A percentile compares a stretch with the other conserved stretches of the same genome.
These are phyloP conservation scores for Talaromyces wortmannii DNA, from an alignment of 495 filamentous ascomycete genomes.

Conservation along the genomic window DNA sequence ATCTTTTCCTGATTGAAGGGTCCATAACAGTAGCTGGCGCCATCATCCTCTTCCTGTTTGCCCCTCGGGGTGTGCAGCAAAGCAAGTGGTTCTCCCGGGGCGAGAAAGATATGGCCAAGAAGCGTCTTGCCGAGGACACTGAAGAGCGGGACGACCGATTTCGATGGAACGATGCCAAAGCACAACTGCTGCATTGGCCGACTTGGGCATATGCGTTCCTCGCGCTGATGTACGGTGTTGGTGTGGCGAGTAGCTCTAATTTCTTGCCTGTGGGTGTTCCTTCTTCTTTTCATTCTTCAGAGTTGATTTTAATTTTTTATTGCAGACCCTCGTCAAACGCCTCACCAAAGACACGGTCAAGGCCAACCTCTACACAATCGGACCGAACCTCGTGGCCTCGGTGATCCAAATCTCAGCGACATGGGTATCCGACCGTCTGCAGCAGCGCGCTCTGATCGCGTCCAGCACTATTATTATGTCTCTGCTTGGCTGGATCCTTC, in stretches of 20 bases:
- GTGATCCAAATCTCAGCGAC: not conserved
- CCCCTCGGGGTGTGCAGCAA: slow-evolving; percentile 1
- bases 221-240: not conserved
- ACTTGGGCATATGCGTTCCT: not conserved
- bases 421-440: not conserved
- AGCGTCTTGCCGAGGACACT: slow-evolving; percentile 10
- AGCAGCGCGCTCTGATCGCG: not conserved
- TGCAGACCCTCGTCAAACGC: not conserved
- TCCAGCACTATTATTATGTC: not conserved
- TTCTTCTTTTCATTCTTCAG: not conserved
- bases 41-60: slow-evolving; percentile 7
- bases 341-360: not conserved
- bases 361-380: slow-evolving; percentile 1
- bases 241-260: not conserved
- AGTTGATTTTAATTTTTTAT: not conserved
- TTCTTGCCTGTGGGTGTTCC: not conserved
- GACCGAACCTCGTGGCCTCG: not conserved
- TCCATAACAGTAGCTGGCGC: slow-evolving; percentile 37
- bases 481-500: not conserved
- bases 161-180: not conserved
- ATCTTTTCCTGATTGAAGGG: slow-evolving; percentile 52
- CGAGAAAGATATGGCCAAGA: not conserved
- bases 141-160: not conserved
- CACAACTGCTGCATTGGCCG: not conserved
- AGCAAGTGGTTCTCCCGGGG: slow-evolving; percentile 1